Evolutionary conservation across 106 monocot genomes (phyloP).

Genomic region (Acorus gramineus): DNA sequence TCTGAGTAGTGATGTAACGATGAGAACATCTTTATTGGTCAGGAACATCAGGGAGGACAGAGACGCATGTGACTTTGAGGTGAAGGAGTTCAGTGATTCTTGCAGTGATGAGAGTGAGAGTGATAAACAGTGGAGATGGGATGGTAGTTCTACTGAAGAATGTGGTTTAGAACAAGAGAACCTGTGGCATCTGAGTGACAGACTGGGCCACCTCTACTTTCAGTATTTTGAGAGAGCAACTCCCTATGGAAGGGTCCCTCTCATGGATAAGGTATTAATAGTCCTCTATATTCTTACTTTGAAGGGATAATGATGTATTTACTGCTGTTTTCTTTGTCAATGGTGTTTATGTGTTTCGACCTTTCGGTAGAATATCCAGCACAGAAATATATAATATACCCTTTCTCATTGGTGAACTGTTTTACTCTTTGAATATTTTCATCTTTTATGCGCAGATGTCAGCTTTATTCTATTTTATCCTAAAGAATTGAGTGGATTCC

Average conservation of each 20-base stretch:
- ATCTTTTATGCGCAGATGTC: too few relatives aligned
- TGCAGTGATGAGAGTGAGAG: neutral
- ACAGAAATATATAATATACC: too few relatives aligned
- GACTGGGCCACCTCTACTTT: conserved; percentile 8
- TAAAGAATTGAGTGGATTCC: too few relatives aligned
- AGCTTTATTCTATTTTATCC: too few relatives aligned
- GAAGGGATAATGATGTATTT: neutral
- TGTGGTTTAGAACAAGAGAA: conserved; percentile 1
- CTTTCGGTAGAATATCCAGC: too few relatives aligned
- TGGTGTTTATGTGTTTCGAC: too few relatives aligned
- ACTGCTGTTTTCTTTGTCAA: neutral
- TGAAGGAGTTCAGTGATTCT: conserved; percentile 5
- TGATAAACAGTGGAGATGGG: neutral
- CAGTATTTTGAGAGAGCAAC: conserved; percentile 10
- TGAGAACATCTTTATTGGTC: too few relatives aligned
- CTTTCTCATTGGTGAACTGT: too few relatives aligned
- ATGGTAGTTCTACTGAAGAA: neutral
- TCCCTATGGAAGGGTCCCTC: conserved; percentile 6
- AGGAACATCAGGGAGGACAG: too few relatives aligned
- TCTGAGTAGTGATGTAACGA: too few relatives aligned
- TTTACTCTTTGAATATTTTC: too few relatives aligned
- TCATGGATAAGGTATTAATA: conserved; percentile 5
- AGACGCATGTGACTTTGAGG: neutral
- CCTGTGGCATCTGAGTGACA: neutral
- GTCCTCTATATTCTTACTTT: too few relatives aligned